Percentiles rank a stretch among this genome's conserved stretches.
Evolutionary conservation across 2,329 filamentous ascomycete genomes (phyloP).

Genomic region (Elsinoe fawcettii): DNA sequence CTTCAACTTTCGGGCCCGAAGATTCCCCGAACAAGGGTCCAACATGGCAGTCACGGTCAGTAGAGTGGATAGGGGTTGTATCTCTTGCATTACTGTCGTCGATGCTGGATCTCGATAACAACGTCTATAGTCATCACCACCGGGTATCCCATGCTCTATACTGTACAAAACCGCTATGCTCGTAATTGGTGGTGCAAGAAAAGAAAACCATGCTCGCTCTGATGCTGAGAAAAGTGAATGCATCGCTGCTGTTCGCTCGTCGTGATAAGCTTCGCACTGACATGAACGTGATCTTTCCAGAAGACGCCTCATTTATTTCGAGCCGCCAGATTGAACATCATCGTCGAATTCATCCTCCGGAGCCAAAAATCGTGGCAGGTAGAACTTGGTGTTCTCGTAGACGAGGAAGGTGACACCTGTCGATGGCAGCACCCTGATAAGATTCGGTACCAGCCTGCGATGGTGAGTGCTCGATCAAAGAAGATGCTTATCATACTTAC

Average conservation of each 20-base stretch:
- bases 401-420: conserved; percentile 96
- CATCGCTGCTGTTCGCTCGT: neutral
- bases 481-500: conserved; percentile 24
- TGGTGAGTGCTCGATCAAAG: conserved; percentile 7
- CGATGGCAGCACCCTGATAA: conserved; percentile 84
- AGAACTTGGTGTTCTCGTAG: conserved; percentile 84
- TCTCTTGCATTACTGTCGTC: neutral
- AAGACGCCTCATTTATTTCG: neutral
- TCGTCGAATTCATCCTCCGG: neutral
- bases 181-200: neutral
- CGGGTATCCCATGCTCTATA: conserved; percentile 11
- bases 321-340: neutral
- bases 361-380: conserved; percentile 44
- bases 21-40: conserved; percentile 6
- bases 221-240: neutral
- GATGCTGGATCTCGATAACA: conserved; percentile 1
- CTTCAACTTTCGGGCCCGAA: conserved; percentile 9
- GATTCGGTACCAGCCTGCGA: conserved; percentile 62
- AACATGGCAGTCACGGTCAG: neutral
- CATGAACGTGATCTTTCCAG: too few species aligned
- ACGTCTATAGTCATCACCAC: conserved; percentile 1
- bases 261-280: too few species aligned
- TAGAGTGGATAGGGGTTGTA: too few species aligned
- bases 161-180: conserved; percentile 11
- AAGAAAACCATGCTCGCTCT: conserved; percentile 7